Conservation (phyloP, 257 asterid species). For the Lycium ferocissimum region DNA sequence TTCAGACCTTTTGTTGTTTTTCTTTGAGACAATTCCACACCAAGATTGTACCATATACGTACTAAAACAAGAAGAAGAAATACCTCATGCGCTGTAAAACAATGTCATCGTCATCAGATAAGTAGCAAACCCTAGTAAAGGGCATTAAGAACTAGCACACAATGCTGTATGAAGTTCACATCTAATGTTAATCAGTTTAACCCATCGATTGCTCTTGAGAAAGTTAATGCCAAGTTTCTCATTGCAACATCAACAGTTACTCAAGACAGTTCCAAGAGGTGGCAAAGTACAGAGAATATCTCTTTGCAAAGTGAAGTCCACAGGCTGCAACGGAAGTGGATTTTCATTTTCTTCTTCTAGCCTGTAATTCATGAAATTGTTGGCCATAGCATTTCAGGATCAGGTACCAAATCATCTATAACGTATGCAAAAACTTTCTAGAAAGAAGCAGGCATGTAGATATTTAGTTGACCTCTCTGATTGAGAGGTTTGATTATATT, state of each 20-base stretch:
- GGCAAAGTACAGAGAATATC: slow-evolving; percentile 73
- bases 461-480: slow-evolving; percentile 10
- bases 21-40: not conserved
- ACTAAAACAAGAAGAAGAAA: slow-evolving; percentile 36
- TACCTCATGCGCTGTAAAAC: slow-evolving; percentile 65
- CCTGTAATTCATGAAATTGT: slow-evolving; percentile 45
- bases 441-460: not conserved
- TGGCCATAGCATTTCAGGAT: slow-evolving; percentile 20
- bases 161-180: slow-evolving; percentile 56
- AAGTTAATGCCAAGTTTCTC: slow-evolving; percentile 56
- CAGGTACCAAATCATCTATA: slow-evolving; percentile 9
- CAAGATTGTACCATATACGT: not conserved
- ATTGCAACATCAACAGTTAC: slow-evolving; percentile 50
- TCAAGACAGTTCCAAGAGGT: slow-evolving; percentile 74
- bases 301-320: slow-evolving; percentile 63
- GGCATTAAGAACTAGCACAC: slow-evolving; percentile 77
- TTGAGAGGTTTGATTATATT: slow-evolving; percentile 17
- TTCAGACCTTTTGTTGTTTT: not conserved
- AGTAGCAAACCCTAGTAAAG: slow-evolving; percentile 63
- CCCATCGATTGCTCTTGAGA: slow-evolving; percentile 72
- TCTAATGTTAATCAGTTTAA: slow-evolving; percentile 55
- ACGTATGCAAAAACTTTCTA: not conserved
- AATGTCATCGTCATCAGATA: slow-evolving; percentile 61
- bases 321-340: slow-evolving; percentile 72
- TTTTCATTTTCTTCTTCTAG: slow-evolving; percentile 67